Percentiles rank a stretch among this genome's conserved stretches.
phyloP scores from a whole-genome alignment of 129 eudicot species.

The Scalesia atractyloides region DNA sequence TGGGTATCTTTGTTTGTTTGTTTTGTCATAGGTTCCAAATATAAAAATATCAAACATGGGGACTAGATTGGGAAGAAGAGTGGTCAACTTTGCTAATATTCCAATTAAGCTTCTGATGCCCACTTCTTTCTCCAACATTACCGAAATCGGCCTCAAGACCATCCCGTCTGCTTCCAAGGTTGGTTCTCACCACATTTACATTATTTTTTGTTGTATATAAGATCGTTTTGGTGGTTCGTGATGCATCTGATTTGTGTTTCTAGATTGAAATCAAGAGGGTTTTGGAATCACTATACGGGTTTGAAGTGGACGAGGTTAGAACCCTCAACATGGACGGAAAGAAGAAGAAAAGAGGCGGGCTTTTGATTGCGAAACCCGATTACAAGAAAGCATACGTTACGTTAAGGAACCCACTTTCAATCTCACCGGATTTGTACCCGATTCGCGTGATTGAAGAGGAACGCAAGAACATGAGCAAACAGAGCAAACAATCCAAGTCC shows the following conservation, averaged over 20 bases:
- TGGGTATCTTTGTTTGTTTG: background rate
- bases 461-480: conserved; percentile 53
- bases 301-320: conserved; percentile 82
- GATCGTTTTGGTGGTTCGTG: background rate
- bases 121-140: conserved; percentile 74
- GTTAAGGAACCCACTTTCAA: conserved; percentile 57
- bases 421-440: conserved; percentile 76
- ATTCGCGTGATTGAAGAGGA: conserved; percentile 78
- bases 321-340: conserved; percentile 96
- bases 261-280: conserved; percentile 90
- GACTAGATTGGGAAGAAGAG: conserved; percentile 77
- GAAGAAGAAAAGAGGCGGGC: conserved; percentile 87
- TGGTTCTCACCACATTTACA: background rate
- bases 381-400: conserved; percentile 94
- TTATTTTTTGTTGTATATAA: background rate
- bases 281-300: conserved; percentile 83
- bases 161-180: conserved; percentile 96
- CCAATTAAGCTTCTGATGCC: conserved; percentile 97
- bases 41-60: conserved; percentile 49
- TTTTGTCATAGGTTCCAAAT: conserved; percentile 6
- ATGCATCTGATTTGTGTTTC: background rate
- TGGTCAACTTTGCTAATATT: conserved; percentile 76
- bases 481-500: conserved; percentile 29
- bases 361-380: conserved; percentile 81
- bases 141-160: conserved; percentile 93